A percentile compares a stretch with the other conserved stretches of the same genome.
These are phyloP conservation scores for Akanthomyces muscarius DNA, from an alignment of 2,329 filamentous ascomycete genomes.

Conservation along the genomic window DNA sequence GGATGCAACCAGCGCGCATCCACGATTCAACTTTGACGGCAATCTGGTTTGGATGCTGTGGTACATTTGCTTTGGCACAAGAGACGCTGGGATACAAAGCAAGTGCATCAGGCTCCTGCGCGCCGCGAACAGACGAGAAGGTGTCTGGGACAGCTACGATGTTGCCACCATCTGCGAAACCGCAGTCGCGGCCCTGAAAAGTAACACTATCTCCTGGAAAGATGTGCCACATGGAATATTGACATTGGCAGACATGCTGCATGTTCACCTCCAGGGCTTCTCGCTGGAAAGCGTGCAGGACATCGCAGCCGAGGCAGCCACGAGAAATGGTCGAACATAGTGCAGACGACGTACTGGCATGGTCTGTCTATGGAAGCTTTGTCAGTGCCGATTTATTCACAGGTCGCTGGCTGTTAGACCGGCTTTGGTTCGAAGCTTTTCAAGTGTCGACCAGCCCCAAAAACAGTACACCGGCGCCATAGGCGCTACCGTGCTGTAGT, in stretches of 20 bases:
- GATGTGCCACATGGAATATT: background rate
- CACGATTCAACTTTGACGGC: background rate
- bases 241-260: slow-evolving; percentile 2
- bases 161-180: slow-evolving; percentile 17
- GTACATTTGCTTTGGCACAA: background rate
- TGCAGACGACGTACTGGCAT: background rate
- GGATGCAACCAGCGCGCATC: background rate
- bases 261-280: background rate
- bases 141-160: slow-evolving; percentile 25
- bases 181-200: background rate
- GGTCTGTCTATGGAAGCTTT: too few species aligned
- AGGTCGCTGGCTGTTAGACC: too few species aligned
- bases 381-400: too few species aligned
- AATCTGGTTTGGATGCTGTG: background rate
- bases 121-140: slow-evolving; percentile 20
- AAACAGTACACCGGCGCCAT: too few species aligned
- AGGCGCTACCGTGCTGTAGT: too few species aligned
- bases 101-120: slow-evolving; percentile 19
- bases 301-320: background rate
- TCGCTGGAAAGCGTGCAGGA: background rate
- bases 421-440: too few species aligned
- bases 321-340: background rate
- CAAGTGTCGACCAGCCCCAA: too few species aligned
- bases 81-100: slow-evolving; percentile 6
- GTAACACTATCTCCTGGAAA: background rate